A percentile compares a stretch with the other conserved stretches of the same genome.
These are phyloP conservation scores for Candida krabiensis DNA, from an alignment of 805 yeast genomes.

Conservation along the genomic window DNA sequence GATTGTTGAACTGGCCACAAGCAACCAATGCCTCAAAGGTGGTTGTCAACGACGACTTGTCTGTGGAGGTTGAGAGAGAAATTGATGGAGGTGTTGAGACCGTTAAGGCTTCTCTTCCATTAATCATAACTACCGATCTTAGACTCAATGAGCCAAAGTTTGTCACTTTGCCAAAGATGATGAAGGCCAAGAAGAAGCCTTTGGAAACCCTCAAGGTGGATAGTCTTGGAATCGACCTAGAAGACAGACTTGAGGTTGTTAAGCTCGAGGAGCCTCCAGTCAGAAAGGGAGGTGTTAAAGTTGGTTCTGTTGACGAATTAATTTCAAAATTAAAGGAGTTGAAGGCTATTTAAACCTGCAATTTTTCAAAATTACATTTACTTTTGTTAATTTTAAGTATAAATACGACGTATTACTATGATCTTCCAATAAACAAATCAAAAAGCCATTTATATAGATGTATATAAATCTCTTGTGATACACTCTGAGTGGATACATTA, in stretches of 20 bases:
- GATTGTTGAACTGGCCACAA: slow-evolving; percentile 92
- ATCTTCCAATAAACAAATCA: no score
- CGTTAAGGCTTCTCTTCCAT: slow-evolving; percentile 72
- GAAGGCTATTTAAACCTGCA: slow-evolving; percentile 53
- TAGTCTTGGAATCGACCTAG: slow-evolving; percentile 70
- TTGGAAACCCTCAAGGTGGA: slow-evolving; percentile 60
- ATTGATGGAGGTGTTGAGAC: slow-evolving; percentile 94
- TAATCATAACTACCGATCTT: slow-evolving; percentile 88
- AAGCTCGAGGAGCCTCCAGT: slow-evolving; percentile 84
- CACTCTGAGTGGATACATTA: no score
- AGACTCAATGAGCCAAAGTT: slow-evolving; percentile 94
- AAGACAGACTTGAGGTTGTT: slow-evolving; percentile 63
- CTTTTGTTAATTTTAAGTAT: no score
- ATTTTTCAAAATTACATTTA: not conserved
- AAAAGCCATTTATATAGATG: no score
- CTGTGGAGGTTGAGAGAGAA: slow-evolving; percentile 84
- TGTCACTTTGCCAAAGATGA: slow-evolving; percentile 92
- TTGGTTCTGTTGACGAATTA: slow-evolving; percentile 79
- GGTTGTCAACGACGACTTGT: slow-evolving; percentile 51
- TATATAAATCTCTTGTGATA: no score
- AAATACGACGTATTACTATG: no score
- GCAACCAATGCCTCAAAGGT: slow-evolving; percentile 94
- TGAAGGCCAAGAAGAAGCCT: slow-evolving; percentile 98
- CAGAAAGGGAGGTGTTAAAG: slow-evolving; percentile 80
- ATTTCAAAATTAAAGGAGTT: slow-evolving; percentile 72